Evolutionary conservation across 257 asterid genomes (phyloP), one percentile per base, ranked within the genome.

Genomic region (Penstemon newberryi): DNA sequence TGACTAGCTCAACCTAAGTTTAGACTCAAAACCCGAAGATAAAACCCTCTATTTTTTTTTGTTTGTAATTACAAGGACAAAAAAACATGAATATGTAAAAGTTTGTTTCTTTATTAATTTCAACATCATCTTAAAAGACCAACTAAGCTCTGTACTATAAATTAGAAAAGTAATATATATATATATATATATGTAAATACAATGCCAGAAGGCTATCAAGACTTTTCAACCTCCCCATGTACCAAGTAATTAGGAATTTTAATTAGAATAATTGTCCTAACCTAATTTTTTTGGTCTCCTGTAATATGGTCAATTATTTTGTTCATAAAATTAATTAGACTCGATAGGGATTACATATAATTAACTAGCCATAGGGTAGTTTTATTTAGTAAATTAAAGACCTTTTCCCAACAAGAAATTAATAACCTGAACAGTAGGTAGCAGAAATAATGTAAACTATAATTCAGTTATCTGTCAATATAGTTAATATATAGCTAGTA

Each of bases 391-490:
- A 2, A 15, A 15, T 15, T 15, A 15, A n/a, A 56, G 13, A 37
- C 8, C 44, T 56, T 56, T 33, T 56, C 15, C 36, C 66, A 60
- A 60, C 53, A 3, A 60, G 51, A 60, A 60, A 41, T 39, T 43
- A 60, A 60, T 41, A 39, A 60, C 38, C 66, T 60, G 19, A 60
- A 40, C 64, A 36, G 19, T 8, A 57, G 11, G 8, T 13, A 36
- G 46, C 46, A 8, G 43, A 33, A 13, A 6, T 8, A 58, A 33
- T 58, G 63, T 59, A 43, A 60, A 41, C 1, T 25, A 25, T 25
- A 25, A 25, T 25, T 25, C 33, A 25, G 33, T 25, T 25, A 25
- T 25, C 33, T 25, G 33, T 25, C 33, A 25, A 25, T 25, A 25
- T 25, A 25, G 33, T 25, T 25, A 25, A 25, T 25, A 25, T 1